Evolutionary conservation across 495 filamentous ascomycete species (phyloP), one percentile per base, ranked within the genome.

Genomic region (Aspergillus conjunctus): DNA sequence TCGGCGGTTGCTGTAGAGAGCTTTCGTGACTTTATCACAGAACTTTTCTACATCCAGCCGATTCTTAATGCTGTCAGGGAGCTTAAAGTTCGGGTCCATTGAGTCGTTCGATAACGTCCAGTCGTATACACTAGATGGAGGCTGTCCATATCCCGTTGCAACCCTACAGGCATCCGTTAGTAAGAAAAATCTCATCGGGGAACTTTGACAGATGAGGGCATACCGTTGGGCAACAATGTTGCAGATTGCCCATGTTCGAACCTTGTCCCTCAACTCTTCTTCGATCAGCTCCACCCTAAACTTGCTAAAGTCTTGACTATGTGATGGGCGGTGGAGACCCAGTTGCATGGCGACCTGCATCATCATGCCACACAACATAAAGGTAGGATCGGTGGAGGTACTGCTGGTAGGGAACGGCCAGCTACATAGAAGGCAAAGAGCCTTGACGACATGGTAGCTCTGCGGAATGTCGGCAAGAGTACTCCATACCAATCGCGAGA

Each of bases 261-360:
- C 87, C 55, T 93, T 85, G 67, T 97, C 92, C 64, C 87, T 83
- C 56, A 97, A 79, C 61, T 96, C 91, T 63, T 93, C 90, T 59
- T 90, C 89, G 63, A 89, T 90, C 34, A 96, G 82, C 63, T 93
- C 88, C 17, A 96, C 85, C 5, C 87, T 85, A 43, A 91, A 89
- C 21, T 91, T 85, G 26, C 89, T 90, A 73, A 96, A 97, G 73
- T 97, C 92, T 69, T 96, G 91, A 18, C 89, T 87, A 73, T 96
- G 90, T 43, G 89, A 92, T 8, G 92, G 92, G 21, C 92, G 86
- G 67, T 97, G 92, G 51, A 97, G 83, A 51, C 92, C 92, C 58
- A 93, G 89, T 62, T 93, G 91, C 73, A 93, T 93, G 14, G 92
- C 90, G 54, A 93, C 86, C 71, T 96, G 92, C 82, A 96, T 89